Base-by-base conservation (phyloP, 345 rosid species). In the Aurinia saxatilis region DNA sequence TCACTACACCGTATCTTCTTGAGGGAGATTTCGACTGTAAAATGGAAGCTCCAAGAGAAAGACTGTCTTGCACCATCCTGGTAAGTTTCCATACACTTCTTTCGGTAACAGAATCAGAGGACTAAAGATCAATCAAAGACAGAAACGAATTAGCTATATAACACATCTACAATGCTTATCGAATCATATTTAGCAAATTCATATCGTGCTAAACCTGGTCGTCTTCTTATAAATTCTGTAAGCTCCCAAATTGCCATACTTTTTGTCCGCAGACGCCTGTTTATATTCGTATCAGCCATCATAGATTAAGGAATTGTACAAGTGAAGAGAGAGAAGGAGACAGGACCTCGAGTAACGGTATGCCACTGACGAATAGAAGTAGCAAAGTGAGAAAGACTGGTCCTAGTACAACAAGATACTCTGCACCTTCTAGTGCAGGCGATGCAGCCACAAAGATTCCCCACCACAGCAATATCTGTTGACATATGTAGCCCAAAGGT, bases 401-500 rank as follows among this genome's bases (percentile, higher is more conserved):
- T 60, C 95, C 96, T 0, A 89, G 23, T 49, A 92, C 60, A 1
- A 87, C 98, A 31, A 89, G 91, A 91, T 93, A 92, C 76, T 92
- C 93, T 8, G 84, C 81, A 68, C 86, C 93, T 64, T 87, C 75
- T 33, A 89, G 85, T 13, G 81, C 78, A 0, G 98, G 82, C 1
- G 83, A 12, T 39, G 98, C 75, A 55, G 89, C 87, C 63, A 89
- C 82, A 54, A 89, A 89, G 71, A 92, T 61, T 25, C 95, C 98
- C 98, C 96, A 92, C 93, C 93, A 87, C 0, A 92, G 82, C 5
- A 88, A 63, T 55, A 92, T 82, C 98, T 92, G 72, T n/a, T n/a
- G n/a, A n/a, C n/a, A n/a, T n/a, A 65, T 12, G 27, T 65, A 53
- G 27, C 13, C 39, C 10, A 40, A 14, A 39, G 48, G 15, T 29